Evolutionary conservation across 148 eudicot genomes (phyloP).

Genomic region (Rheum nobile): DNA sequence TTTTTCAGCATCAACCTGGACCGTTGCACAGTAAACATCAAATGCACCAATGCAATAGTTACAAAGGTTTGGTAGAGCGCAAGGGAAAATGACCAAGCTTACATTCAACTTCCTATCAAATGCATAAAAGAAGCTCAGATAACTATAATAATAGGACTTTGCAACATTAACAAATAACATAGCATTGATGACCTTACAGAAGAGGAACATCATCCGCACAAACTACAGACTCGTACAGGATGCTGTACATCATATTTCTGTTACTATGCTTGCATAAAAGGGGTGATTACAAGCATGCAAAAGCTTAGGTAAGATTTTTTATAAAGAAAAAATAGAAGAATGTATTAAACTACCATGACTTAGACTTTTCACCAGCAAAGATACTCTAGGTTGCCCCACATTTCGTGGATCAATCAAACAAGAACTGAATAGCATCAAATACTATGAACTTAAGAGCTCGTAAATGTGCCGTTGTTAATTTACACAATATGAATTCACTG

Average conservation of each 20-base stretch:
- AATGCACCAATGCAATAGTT: not conserved
- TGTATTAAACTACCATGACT: not conserved
- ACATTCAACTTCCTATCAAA: not conserved
- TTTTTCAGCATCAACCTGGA: slow-evolving; percentile 63
- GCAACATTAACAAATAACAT: too few relatives aligned
- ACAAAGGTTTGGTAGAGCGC: not conserved
- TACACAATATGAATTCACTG: not conserved
- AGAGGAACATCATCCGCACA: not conserved
- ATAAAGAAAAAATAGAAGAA: not conserved
- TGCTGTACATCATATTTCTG: not conserved
- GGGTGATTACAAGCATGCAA: not conserved
- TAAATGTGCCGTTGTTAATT: not conserved
- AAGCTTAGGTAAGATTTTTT: not conserved
- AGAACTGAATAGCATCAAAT: not conserved
- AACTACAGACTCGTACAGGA: not conserved
- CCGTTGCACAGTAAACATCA: not conserved
- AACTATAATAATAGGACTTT: too few relatives aligned
- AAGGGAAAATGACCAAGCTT: not conserved
- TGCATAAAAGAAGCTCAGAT: not conserved
- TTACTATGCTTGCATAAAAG: too few relatives aligned
- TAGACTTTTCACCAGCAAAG: not conserved
- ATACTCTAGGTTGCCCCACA: not conserved
- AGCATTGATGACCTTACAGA: not conserved
- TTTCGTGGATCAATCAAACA: not conserved
- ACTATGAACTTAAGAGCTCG: not conserved